Conservation (phyloP, 164 flowering plant genomes). For the Cinnamomum micranthum region DNA sequence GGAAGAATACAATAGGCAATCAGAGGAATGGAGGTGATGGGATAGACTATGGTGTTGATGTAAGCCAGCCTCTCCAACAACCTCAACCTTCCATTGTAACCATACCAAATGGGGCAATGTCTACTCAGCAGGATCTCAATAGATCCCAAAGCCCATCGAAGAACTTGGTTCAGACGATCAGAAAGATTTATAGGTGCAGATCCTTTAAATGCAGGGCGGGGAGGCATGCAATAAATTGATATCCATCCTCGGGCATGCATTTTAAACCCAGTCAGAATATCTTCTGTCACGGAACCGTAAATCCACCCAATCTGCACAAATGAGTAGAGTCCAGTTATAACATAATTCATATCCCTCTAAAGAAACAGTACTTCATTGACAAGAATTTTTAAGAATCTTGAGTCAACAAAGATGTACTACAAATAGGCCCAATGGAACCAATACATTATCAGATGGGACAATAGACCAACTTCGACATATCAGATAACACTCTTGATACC, state of each 20-base stretch:
- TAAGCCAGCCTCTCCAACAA: slow-evolving; percentile 84
- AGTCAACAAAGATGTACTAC: too few relatives aligned
- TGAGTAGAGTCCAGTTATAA: not conserved
- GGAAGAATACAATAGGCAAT: slow-evolving; percentile 88
- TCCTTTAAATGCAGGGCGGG: slow-evolving; percentile 95
- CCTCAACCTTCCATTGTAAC: slow-evolving; percentile 76
- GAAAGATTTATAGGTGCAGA: slow-evolving; percentile 99
- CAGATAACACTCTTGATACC: too few relatives aligned
- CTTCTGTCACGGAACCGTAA: slow-evolving; percentile 97
- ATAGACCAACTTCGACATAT: too few relatives aligned
- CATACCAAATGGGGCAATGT: slow-evolving; percentile 99
- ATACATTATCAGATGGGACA: too few relatives aligned
- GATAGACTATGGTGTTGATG: slow-evolving; percentile 90
- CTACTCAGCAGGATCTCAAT: slow-evolving; percentile 89
- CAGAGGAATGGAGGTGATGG: slow-evolving; percentile 84
- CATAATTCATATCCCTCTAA: not conserved
- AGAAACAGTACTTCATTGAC: not conserved
- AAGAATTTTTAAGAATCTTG: too few relatives aligned
- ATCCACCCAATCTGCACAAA: slow-evolving; percentile 93
- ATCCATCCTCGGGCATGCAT: slow-evolving; percentile 99
- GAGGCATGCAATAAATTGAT: slow-evolving; percentile 94
- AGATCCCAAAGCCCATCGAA: slow-evolving; percentile 98
- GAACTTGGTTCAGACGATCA: slow-evolving; percentile 95
- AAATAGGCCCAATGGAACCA: too few relatives aligned
- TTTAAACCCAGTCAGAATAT: slow-evolving; percentile 95